phyloP scores from a whole-genome alignment of 129 eudicot species.

The Artemisia annua region DNA sequence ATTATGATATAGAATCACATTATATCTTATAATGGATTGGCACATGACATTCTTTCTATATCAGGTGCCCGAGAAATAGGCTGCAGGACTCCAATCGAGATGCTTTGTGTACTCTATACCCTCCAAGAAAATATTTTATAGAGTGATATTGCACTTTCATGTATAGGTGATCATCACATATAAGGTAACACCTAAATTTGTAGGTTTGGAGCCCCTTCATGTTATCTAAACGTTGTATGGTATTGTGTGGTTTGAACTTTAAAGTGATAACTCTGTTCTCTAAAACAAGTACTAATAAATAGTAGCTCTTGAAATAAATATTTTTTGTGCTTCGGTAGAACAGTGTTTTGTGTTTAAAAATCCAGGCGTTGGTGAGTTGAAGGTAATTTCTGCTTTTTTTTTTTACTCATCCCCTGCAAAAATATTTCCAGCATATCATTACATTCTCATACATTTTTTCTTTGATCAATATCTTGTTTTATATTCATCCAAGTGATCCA shows the following conservation, averaged over 20 bases:
- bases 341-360: too few species aligned
- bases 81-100: constrained; percentile 7
- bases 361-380: too few species aligned
- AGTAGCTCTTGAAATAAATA: not conserved
- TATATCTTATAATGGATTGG: not conserved
- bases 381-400: too few species aligned
- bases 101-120: constrained; percentile 23
- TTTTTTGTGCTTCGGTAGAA: too few species aligned
- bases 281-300: not conserved
- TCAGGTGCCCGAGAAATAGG: constrained; percentile 36
- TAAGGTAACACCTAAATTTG: constrained; percentile 22
- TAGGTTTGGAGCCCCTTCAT: constrained; percentile 14
- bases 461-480: too few species aligned
- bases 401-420: too few species aligned
- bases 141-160: constrained; percentile 24
- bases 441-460: too few species aligned
- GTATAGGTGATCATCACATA: constrained; percentile 27
- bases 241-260: constrained; percentile 18
- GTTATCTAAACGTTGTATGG: constrained; percentile 17
- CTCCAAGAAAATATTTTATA: constrained; percentile 11
- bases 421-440: too few species aligned
- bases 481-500: too few species aligned
- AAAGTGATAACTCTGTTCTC: constrained; percentile 3
- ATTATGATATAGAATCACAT: too few species aligned
- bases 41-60: constrained; percentile 1